Conservation (phyloP, 2,329 filamentous ascomycete genomes). For the Drechmeria coniospora region DNA sequence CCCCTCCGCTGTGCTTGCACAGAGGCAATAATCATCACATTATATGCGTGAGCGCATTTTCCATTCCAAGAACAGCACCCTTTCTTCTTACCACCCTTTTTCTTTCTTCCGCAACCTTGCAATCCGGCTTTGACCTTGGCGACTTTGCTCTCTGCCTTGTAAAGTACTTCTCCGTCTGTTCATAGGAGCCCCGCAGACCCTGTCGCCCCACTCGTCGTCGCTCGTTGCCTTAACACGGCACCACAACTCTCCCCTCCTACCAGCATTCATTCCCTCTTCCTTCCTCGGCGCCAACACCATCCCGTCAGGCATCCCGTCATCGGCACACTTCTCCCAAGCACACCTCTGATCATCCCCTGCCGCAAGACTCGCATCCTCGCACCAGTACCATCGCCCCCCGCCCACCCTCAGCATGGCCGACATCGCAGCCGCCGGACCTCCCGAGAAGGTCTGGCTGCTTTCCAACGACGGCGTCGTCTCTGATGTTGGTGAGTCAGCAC, state of each 20-base stretch:
- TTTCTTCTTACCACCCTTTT: too few relatives aligned
- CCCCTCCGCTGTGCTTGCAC: too few relatives aligned
- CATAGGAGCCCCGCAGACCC: background rate
- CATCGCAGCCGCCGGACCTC: constrained; percentile 1
- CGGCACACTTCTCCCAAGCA: background rate
- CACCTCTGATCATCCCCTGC: background rate
- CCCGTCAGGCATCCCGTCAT: too few relatives aligned
- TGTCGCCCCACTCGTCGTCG: background rate
- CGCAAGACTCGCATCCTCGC: background rate
- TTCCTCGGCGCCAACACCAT: background rate
- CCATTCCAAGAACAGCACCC: too few relatives aligned
- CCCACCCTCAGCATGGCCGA: constrained; percentile 1
- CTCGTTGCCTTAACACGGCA: background rate
- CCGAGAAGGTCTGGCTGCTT: constrained; percentile 29
- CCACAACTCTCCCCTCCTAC: too few relatives aligned
- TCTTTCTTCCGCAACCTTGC: too few relatives aligned
- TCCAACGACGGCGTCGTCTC: constrained; percentile 36
- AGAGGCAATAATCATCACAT: too few relatives aligned
- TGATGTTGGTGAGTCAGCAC: constrained; percentile 26
- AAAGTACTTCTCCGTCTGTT: too few relatives aligned
- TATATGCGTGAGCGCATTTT: too few relatives aligned
- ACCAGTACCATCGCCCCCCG: background rate
- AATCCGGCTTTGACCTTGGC: too few relatives aligned
- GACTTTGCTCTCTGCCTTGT: too few relatives aligned
- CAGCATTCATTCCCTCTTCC: background rate